Evolutionary conservation across 1,284 basidiomycete genomes (phyloP).

Genomic region (Papiliotrema fonsecae): DNA sequence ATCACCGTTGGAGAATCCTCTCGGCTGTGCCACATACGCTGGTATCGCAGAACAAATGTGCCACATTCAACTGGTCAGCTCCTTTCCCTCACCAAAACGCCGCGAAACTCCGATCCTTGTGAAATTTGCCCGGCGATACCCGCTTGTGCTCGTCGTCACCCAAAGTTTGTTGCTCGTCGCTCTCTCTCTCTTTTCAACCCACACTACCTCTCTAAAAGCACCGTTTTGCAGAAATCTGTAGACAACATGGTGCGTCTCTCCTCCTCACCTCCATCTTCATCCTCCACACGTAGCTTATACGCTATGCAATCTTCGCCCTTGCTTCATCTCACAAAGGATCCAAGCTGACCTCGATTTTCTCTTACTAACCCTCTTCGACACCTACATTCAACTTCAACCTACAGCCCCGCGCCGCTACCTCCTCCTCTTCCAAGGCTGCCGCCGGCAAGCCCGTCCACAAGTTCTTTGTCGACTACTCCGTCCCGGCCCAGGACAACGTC

Average conservation of each 20-base stretch:
- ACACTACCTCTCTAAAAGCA: conserved; percentile 17
- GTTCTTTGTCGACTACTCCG: conserved; percentile 91
- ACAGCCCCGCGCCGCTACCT: conserved; percentile 44
- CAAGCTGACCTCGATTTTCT: background rate
- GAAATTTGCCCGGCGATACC: too few relatives aligned
- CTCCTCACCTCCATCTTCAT: background rate
- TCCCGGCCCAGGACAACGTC: conserved; percentile 82
- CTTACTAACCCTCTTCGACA: too few relatives aligned
- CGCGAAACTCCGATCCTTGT: too few relatives aligned
- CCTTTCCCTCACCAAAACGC: too few relatives aligned
- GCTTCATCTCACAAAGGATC: background rate
- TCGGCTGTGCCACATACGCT: too few relatives aligned
- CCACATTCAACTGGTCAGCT: too few relatives aligned
- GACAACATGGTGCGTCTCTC: conserved; percentile 15
- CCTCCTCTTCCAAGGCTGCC: conserved; percentile 50
- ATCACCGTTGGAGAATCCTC: too few relatives aligned
- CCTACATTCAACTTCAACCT: background rate
- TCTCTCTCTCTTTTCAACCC: conserved; percentile 6
- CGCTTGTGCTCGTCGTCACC: too few relatives aligned
- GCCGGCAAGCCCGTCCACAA: conserved; percentile 72
- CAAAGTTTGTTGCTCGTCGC: too few relatives aligned
- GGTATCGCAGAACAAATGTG: too few relatives aligned
- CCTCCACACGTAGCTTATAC: background rate
- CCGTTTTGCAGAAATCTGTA: conserved; percentile 41
- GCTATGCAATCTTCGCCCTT: background rate